These are phyloP conservation scores for Phytophthora multivora DNA, from an alignment of 352 stramenopile species.

Conservation along the genomic window DNA sequence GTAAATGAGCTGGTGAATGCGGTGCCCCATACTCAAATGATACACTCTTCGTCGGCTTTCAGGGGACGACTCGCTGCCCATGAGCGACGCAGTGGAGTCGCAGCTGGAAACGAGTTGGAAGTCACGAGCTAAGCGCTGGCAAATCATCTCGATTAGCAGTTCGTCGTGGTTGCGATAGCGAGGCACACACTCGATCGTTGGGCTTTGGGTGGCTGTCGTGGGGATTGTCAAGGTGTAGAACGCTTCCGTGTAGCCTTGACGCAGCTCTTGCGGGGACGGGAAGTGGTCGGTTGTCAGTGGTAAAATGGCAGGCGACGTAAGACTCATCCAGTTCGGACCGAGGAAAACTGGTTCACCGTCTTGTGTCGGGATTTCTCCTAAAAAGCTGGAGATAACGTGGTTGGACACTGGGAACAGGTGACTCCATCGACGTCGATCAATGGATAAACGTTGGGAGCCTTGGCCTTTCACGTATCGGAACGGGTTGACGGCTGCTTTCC, in stretches of 20 bases:
- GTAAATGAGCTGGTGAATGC: constrained; percentile 83
- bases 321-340: constrained; percentile 96
- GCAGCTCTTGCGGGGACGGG: constrained; percentile 70
- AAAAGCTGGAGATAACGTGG: constrained; percentile 5
- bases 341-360: constrained; percentile 50
- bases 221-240: constrained; percentile 83
- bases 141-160: constrained; percentile 84
- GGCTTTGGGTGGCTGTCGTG: constrained; percentile 32
- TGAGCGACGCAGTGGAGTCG: constrained; percentile 38
- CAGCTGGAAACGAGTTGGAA: constrained; percentile 74
- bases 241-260: constrained; percentile 71
- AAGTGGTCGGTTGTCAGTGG: constrained; percentile 91
- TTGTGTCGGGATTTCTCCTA: constrained; percentile 12
- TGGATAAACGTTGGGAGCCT: constrained; percentile 47
- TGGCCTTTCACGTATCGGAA: constrained; percentile 57
- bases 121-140: constrained; percentile 72
- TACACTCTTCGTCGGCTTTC: constrained; percentile 46
- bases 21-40: constrained; percentile 80
- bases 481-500: constrained; percentile 39
- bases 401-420: constrained; percentile 93
- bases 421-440: constrained; percentile 94
- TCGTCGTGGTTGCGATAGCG: constrained; percentile 72
- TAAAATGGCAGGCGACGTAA: constrained; percentile 95
- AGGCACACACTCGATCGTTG: constrained; percentile 49
- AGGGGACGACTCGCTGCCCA: constrained; percentile 24